Evolutionary conservation across 768 basidiomycete species (phyloP).

Genomic region (Fistulinella prunicolor): DNA sequence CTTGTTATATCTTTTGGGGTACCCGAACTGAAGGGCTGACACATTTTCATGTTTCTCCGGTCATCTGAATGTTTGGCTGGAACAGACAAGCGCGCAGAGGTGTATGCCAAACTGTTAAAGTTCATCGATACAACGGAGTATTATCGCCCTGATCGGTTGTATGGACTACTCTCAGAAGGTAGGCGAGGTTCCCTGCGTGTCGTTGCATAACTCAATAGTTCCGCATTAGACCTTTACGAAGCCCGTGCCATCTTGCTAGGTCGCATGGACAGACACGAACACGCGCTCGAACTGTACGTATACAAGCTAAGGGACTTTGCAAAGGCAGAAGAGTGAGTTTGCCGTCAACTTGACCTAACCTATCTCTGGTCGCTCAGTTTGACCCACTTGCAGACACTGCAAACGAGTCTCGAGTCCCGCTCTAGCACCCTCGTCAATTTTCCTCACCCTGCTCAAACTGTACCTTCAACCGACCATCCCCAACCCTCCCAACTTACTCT

Average conservation of each 20-base stretch:
- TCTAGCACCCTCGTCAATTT: conserved; percentile 59
- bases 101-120: conserved; percentile 67
- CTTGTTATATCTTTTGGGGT: too few species aligned
- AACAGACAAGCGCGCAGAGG: conserved; percentile 46
- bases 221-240: conserved; percentile 71
- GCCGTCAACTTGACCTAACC: neutral
- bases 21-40: too few species aligned
- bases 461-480: conserved; percentile 75
- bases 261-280: conserved; percentile 85
- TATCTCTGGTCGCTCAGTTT: neutral
- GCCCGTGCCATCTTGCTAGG: conserved; percentile 91
- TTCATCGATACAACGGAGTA: conserved; percentile 71
- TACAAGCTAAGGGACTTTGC: conserved; percentile 77
- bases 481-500: conserved; percentile 54
- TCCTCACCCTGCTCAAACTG: conserved; percentile 79
- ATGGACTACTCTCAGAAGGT: conserved; percentile 85
- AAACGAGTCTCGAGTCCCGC: conserved; percentile 68
- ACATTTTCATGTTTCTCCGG: neutral
- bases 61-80: neutral
- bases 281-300: conserved; percentile 93
- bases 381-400: conserved; percentile 69
- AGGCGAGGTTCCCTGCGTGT: conserved; percentile 11
- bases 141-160: conserved; percentile 77
- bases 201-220: neutral
- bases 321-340: conserved; percentile 84